Conservation (phyloP, 176 grass and related monocot genomes). For the Triticum aestivum region IWGSC_CS_RefSeq_v2.1 NC_057803.1:136033394-136033893, state of each 20-base stretch:
- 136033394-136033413: constrained; percentile 26
- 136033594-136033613: not conserved
- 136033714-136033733: not conserved
- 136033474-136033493: constrained; percentile 5
- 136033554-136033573: not conserved
- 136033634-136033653: not conserved
- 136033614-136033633: constrained; percentile 6
- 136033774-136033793: not conserved
- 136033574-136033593: not conserved
- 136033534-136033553: constrained; percentile 2
- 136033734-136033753: not conserved
- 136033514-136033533: not conserved
- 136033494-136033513: not conserved
- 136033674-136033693: not conserved
- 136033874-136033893: not conserved
- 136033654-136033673: not conserved
- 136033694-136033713: not conserved
- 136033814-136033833: not conserved
- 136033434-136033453: constrained; percentile 31
- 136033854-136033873: not conserved
- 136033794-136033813: not conserved
- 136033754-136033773: not conserved
- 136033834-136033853: not conserved
- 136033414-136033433: constrained; percentile 28
- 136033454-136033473: constrained; percentile 30